Evolutionary conservation across 208 protist species (phyloP).

Genomic region (Leishmania tropica): DNA sequence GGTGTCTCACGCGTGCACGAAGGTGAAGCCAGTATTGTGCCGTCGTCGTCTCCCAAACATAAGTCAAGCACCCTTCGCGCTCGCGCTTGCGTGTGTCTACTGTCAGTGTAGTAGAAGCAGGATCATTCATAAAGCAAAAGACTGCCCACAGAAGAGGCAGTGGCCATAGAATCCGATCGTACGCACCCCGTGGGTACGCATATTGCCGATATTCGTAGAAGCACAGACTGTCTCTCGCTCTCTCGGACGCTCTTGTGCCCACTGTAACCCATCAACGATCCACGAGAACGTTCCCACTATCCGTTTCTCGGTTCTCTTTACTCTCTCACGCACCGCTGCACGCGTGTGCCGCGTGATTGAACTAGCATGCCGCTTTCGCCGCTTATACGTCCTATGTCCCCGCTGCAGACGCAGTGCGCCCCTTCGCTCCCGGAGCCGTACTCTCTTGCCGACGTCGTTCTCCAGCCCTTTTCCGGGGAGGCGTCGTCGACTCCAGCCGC

Average conservation of each 20-base stretch:
- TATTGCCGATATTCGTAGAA: background rate
- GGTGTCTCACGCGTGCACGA: background rate
- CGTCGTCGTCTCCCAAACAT: background rate
- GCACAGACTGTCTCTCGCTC: background rate
- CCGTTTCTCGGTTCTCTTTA: background rate
- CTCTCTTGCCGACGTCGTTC: slow-evolving; percentile 3
- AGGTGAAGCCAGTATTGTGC: background rate
- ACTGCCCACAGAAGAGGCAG: background rate
- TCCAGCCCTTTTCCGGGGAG: background rate
- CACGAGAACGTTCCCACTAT: background rate
- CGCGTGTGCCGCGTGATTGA: background rate
- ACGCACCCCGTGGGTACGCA: background rate
- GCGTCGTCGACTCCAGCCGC: background rate
- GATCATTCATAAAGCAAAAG: background rate
- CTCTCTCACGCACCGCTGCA: background rate
- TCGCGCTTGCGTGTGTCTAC: background rate
- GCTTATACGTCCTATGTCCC: slow-evolving; percentile 32
- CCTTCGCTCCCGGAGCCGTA: slow-evolving; percentile 24
- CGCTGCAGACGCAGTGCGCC: slow-evolving; percentile 32
- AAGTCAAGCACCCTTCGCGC: background rate
- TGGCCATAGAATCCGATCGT: background rate
- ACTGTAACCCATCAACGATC: background rate
- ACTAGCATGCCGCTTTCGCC: slow-evolving; percentile 23
- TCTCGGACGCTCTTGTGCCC: background rate
- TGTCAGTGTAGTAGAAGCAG: background rate